Conservation (phyloP, 148 eudicot species). For the Vaccinium corymbosum region DNA sequence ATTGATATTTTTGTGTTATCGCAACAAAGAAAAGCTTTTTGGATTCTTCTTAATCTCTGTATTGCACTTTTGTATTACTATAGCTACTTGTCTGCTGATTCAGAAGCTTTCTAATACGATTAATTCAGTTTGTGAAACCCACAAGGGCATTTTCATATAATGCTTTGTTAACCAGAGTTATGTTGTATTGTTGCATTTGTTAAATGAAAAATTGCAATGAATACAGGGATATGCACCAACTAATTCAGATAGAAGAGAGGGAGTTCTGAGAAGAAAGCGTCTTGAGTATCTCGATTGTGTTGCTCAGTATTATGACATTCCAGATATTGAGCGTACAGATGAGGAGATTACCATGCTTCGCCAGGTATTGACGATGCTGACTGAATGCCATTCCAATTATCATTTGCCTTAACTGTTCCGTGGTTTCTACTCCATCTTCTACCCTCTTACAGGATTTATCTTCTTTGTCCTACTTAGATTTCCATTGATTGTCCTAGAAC, state of each 20-base stretch:
- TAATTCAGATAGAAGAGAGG: constrained; percentile 99
- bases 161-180: background rate
- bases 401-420: background rate
- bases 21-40: too few species aligned
- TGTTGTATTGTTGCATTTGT: constrained; percentile 19
- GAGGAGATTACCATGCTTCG: constrained; percentile 99
- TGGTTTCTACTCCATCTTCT: constrained; percentile 10
- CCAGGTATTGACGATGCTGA: constrained; percentile 49
- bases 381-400: background rate
- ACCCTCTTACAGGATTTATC: constrained; percentile 11
- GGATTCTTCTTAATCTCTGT: background rate
- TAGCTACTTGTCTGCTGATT: background rate
- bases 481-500: constrained; percentile 97
- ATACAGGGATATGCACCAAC: constrained; percentile 99
- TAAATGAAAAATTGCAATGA: constrained; percentile 56
- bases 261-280: constrained; percentile 94
- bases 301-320: constrained; percentile 82
- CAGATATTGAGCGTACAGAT: constrained; percentile 86
- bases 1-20: too few species aligned
- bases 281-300: constrained; percentile 85
- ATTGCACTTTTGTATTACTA: background rate
- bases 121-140: background rate
- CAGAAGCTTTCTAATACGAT: background rate
- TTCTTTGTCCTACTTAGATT: constrained; percentile 46
- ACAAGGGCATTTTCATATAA: background rate